phyloP scores from a whole-genome alignment of 2,329 filamentous ascomycete species.

The Pestalotiopsis sp. region DNA sequence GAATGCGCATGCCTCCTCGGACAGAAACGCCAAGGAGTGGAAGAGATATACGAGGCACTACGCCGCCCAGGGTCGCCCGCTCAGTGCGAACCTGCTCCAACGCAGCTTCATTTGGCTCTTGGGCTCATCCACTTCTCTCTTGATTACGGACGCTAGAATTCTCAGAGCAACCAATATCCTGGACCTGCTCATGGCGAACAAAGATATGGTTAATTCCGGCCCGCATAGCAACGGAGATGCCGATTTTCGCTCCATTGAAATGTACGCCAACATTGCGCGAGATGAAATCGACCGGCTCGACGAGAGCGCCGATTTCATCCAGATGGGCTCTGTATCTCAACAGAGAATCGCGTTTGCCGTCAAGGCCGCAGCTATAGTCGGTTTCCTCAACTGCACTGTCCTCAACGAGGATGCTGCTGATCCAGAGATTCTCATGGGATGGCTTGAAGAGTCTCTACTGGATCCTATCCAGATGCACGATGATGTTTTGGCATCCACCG shows the following conservation, averaged over 20 bases:
- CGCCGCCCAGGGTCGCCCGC: slow-evolving; percentile 73
- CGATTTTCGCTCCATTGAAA: slow-evolving; percentile 60
- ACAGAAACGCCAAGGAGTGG: slow-evolving; percentile 78
- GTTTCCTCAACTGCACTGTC: slow-evolving; percentile 83
- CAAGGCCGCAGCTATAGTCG: slow-evolving; percentile 79
- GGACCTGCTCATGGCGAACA: slow-evolving; percentile 69
- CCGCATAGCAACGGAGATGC: slow-evolving; percentile 47
- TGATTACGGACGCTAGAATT: slow-evolving; percentile 65
- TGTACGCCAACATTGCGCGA: slow-evolving; percentile 71
- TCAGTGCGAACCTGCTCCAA: slow-evolving; percentile 90
- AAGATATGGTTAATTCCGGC: slow-evolving; percentile 47
- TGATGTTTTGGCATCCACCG: slow-evolving; percentile 72
- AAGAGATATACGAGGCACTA: slow-evolving; percentile 85
- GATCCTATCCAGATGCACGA: slow-evolving; percentile 85
- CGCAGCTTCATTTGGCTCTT: slow-evolving; percentile 86
- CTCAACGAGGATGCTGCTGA: slow-evolving; percentile 83
- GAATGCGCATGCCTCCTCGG: slow-evolving; percentile 69
- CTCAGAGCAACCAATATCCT: slow-evolving; percentile 68
- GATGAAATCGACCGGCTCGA: slow-evolving; percentile 88
- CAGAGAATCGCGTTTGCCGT: slow-evolving; percentile 85
- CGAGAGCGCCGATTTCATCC: slow-evolving; percentile 86
- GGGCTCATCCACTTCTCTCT: slow-evolving; percentile 74
- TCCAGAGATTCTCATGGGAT: slow-evolving; percentile 75
- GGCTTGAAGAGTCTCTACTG: slow-evolving; percentile 81
- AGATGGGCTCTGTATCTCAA: slow-evolving; percentile 83